These are phyloP conservation scores for Hypoxylon sp. DNA, from an alignment of 2,329 filamentous ascomycete species.

Conservation along the genomic window DNA sequence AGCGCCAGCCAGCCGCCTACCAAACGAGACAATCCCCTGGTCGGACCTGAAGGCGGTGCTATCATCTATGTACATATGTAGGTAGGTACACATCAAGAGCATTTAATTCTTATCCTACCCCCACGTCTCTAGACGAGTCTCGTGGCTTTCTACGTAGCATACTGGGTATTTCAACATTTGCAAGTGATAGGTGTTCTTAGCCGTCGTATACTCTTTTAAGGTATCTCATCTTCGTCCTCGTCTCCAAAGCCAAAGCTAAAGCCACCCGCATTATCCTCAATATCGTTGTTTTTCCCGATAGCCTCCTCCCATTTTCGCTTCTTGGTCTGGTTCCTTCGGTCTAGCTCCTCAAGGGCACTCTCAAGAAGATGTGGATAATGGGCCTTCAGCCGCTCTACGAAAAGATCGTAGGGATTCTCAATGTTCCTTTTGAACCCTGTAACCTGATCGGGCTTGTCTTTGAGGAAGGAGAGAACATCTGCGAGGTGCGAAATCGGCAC, in stretches of 20 bases:
- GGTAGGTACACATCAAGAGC: too few relatives aligned
- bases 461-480: constrained; percentile 83
- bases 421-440: constrained; percentile 84
- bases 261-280: constrained; percentile 51
- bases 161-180: constrained; percentile 7
- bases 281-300: constrained; percentile 67
- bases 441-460: constrained; percentile 85
- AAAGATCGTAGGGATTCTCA: constrained; percentile 78
- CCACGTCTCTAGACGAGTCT: constrained; percentile 22
- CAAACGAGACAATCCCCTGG: constrained; percentile 21
- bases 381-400: constrained; percentile 75
- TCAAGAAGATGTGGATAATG: constrained; percentile 75
- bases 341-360: constrained; percentile 73
- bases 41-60: constrained; percentile 29
- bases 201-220: constrained; percentile 45
- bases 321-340: constrained; percentile 71
- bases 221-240: constrained; percentile 61
- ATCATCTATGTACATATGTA: neutral
- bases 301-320: constrained; percentile 91
- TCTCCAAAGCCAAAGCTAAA: constrained; percentile 70
- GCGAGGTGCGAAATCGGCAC: constrained; percentile 81
- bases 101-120: constrained; percentile 26
- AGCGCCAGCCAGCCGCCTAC: constrained; percentile 25
- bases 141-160: constrained; percentile 6
- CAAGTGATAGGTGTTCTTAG: neutral